Conservation (phyloP, 495 filamentous ascomycete genomes). For the Penicillium tannophilum region DNA sequence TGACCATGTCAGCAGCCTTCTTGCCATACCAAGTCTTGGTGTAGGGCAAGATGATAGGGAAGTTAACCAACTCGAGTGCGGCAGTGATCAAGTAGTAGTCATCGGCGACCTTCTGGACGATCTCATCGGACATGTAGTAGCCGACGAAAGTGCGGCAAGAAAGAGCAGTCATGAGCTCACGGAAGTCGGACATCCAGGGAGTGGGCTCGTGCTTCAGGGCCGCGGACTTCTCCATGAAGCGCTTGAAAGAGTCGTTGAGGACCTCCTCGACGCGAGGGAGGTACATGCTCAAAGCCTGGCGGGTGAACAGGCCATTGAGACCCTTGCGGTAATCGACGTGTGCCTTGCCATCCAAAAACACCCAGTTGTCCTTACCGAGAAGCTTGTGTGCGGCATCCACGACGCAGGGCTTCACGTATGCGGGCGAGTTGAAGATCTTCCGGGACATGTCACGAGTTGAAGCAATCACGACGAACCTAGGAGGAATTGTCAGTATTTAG, state of each 20-base stretch:
- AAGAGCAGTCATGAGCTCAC: conserved; percentile 93
- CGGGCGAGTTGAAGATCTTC: conserved; percentile 95
- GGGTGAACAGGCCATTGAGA: conserved; percentile 91
- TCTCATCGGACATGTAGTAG: conserved; percentile 87
- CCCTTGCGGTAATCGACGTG: conserved; percentile 98
- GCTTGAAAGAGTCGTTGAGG: conserved; percentile 82
- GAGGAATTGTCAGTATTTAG: conserved; percentile 13
- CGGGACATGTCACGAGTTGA: conserved; percentile 94
- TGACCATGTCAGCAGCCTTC: conserved; percentile 89
- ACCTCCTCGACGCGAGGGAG: conserved; percentile 91
- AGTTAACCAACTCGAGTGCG: conserved; percentile 96
- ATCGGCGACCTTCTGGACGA: conserved; percentile 92
- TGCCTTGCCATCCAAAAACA: conserved; percentile 92
- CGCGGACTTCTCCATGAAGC: conserved; percentile 71
- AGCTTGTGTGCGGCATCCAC: conserved; percentile 96
- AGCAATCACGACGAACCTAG: conserved; percentile 95
- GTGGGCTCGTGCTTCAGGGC: conserved; percentile 68
- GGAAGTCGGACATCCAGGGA: conserved; percentile 90
- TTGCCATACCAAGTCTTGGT: conserved; percentile 98
- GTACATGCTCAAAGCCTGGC: conserved; percentile 82
- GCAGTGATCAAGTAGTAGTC: conserved; percentile 97
- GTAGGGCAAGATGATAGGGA: conserved; percentile 95
- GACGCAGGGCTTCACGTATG: conserved; percentile 93
- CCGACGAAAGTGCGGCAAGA: conserved; percentile 96
- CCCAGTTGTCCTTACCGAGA: conserved; percentile 90